Evolutionary conservation across 2,329 filamentous ascomycete genomes (phyloP), one percentile per base, ranked within the genome.

Genomic region (Exophiala calicioides): DNA sequence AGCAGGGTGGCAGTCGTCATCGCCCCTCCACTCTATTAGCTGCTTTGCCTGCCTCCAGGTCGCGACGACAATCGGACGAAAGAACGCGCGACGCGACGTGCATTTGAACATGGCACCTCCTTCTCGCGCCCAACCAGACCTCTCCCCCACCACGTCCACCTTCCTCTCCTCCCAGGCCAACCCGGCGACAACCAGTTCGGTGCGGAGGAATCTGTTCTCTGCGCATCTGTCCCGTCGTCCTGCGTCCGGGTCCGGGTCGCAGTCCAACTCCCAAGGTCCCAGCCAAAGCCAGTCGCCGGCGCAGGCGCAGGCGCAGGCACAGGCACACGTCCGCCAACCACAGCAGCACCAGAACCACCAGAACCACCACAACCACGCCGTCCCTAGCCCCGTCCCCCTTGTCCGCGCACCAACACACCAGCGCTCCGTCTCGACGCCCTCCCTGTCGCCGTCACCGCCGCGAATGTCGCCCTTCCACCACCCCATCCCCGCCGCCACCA

Each of bases 171-270:
- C 34, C 9, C 29, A 32, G 6, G 33, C 34, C 20, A 21, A 35
- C 13, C 39, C 23, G 34, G 44, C 38, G n/a, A 38, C 46, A 5
- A 38, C 54, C 21, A 44, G 59, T 12, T 68, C 67, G 15, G 65
- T 72, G 35, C 68, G 71, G 42, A 67, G 69, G 32, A 73, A 70
- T 45, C 63, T 73, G 19, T 73, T 73, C 56, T 67, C 70, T 13
- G 64, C 67, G 40, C 68, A 70, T 44, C 65, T 72, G 31, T 69
- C 66, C 53, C 64, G 68, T 40, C 68, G 69, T 6, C 65, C 69
- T n/a, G 62, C 66, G 5, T 55, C 63, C 5, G 44, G 42, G 4
- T 32, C 47, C 29, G 24, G 29, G 19, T 24, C 48, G 20, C 42
- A 52, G 12, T 39, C 37, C 8, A 45, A 15, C 21, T 39, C 51